These are phyloP conservation scores for Erysimum cheiri DNA, from an alignment of 441 rosid genomes.

Conservation along the genomic window DNA sequence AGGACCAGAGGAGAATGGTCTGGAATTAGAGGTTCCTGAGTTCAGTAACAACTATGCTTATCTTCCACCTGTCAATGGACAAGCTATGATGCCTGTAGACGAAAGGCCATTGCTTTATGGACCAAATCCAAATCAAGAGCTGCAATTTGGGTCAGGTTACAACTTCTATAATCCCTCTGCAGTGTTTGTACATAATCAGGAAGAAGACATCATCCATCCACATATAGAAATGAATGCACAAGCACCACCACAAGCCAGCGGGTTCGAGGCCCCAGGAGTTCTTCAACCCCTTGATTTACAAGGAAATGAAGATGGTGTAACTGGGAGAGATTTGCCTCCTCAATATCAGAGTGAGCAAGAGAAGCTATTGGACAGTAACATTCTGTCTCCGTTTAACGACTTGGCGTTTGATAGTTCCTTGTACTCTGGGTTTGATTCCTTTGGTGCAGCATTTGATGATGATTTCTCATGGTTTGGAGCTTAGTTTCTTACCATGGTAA, in stretches of 20 bases:
- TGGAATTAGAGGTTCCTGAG: slow-evolving; percentile 47
- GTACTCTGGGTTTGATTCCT: slow-evolving; percentile 45
- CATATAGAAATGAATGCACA: slow-evolving; percentile 48
- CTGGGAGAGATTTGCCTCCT: slow-evolving; percentile 46
- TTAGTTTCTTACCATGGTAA: slow-evolving; percentile 42
- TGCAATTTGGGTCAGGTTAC: slow-evolving; percentile 56
- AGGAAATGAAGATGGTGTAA: slow-evolving; percentile 49
- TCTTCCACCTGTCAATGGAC: slow-evolving; percentile 55
- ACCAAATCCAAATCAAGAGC: slow-evolving; percentile 50
- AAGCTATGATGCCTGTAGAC: slow-evolving; percentile 52
- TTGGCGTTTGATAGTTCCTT: slow-evolving; percentile 53
- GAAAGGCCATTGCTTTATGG: slow-evolving; percentile 58
- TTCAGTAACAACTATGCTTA: slow-evolving; percentile 49
- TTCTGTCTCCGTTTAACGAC: slow-evolving; percentile 61
- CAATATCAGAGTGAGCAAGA: slow-evolving; percentile 57
- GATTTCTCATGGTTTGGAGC: slow-evolving; percentile 50
- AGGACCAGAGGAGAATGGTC: slow-evolving; percentile 47
- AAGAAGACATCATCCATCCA: slow-evolving; percentile 49
- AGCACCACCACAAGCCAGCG: slow-evolving; percentile 42
- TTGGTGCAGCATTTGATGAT: slow-evolving; percentile 53
- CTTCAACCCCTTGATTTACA: slow-evolving; percentile 42
- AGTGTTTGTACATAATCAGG: slow-evolving; percentile 55
- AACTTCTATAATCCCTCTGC: slow-evolving; percentile 55
- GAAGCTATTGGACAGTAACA: slow-evolving; percentile 56
- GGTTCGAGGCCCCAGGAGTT: slow-evolving; percentile 48